These are phyloP conservation scores for Zea mays DNA, from an alignment of 176 grass and related monocot genomes.

Conservation along the genomic window DNA sequence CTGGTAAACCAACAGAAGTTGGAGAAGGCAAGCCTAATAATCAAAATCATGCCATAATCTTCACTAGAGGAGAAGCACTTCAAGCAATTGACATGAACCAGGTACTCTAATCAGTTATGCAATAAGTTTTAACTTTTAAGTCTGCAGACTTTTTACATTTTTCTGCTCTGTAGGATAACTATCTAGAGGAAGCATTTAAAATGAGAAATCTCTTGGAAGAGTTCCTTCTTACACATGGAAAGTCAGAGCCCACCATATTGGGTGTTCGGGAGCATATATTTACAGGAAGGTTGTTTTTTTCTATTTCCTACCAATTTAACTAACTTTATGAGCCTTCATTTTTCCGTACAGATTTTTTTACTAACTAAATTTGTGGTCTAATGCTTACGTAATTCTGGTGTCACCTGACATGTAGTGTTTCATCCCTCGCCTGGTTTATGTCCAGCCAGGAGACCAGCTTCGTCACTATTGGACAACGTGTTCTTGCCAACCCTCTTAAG, in stretches of 20 bases:
- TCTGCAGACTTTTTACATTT: constrained; percentile 35
- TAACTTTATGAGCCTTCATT: constrained; percentile 22
- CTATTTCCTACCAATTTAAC: background rate
- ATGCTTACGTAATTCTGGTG: constrained; percentile 16
- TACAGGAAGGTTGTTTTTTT: constrained; percentile 66
- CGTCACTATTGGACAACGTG: constrained; percentile 70
- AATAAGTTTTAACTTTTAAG: background rate
- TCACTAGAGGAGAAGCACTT: constrained; percentile 82
- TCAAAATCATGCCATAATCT: constrained; percentile 84
- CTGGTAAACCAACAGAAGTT: constrained; percentile 73
- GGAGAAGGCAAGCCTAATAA: constrained; percentile 85
- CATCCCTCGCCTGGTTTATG: constrained; percentile 78
- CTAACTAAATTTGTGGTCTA: background rate
- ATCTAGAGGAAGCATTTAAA: constrained; percentile 88
- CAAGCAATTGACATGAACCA: constrained; percentile 87
- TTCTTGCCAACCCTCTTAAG: constrained; percentile 70
- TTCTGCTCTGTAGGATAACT: constrained; percentile 61
- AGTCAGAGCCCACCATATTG: constrained; percentile 64
- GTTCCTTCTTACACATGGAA: constrained; percentile 47
- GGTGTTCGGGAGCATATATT: constrained; percentile 82
- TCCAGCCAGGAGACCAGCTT: constrained; percentile 78
- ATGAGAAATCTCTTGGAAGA: constrained; percentile 77
- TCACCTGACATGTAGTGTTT: constrained; percentile 55
- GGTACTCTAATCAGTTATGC: constrained; percentile 35
- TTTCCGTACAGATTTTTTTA: background rate